phyloP scores from a whole-genome alignment of 2,329 filamentous ascomycete species.

The Paraphaeosphaeria sporulosa region DNA sequence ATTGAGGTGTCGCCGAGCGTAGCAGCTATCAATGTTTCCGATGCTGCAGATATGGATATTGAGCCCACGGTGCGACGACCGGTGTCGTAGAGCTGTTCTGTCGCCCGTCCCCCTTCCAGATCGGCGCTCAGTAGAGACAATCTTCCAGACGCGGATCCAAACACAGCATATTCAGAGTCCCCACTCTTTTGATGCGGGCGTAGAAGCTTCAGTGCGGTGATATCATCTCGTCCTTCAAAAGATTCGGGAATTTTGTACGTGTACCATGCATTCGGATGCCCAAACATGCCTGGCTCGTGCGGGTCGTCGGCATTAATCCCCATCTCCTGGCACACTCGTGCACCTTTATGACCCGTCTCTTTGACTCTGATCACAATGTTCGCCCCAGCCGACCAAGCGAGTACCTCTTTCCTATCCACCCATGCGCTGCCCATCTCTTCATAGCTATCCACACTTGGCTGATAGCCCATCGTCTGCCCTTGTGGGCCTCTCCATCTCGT shows the following conservation, averaged over 20 bases:
- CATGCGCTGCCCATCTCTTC: slow-evolving; percentile 54
- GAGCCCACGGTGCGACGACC: slow-evolving; percentile 55
- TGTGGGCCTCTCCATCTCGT: slow-evolving; percentile 51
- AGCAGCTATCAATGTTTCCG: slow-evolving; percentile 58
- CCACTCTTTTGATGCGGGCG: slow-evolving; percentile 48
- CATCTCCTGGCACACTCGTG: slow-evolving; percentile 32
- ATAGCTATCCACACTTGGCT: slow-evolving; percentile 65
- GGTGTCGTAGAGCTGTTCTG: slow-evolving; percentile 50
- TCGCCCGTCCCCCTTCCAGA: slow-evolving; percentile 13
- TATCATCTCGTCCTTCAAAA: slow-evolving; percentile 64
- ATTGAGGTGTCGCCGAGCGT: slow-evolving; percentile 57
- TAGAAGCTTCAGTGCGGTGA: slow-evolving; percentile 64
- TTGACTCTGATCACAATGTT: slow-evolving; percentile 61
- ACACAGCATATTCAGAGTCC: slow-evolving; percentile 58
- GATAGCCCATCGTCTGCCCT: slow-evolving; percentile 66
- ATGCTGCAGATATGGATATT: slow-evolving; percentile 54
- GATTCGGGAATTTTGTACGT: slow-evolving; percentile 61
- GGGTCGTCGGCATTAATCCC: slow-evolving; percentile 22
- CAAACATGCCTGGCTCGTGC: slow-evolving; percentile 40
- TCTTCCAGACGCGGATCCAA: slow-evolving; percentile 64
- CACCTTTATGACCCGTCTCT: slow-evolving; percentile 46
- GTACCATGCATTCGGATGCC: slow-evolving; percentile 55
- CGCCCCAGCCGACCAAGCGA: slow-evolving; percentile 68
- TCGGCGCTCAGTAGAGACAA: slow-evolving; percentile 47
- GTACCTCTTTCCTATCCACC: slow-evolving; percentile 60